phyloP scores from a whole-genome alignment of 1,284 basidiomycete genomes.

The Filobasidium uniguttulatum region DNA sequence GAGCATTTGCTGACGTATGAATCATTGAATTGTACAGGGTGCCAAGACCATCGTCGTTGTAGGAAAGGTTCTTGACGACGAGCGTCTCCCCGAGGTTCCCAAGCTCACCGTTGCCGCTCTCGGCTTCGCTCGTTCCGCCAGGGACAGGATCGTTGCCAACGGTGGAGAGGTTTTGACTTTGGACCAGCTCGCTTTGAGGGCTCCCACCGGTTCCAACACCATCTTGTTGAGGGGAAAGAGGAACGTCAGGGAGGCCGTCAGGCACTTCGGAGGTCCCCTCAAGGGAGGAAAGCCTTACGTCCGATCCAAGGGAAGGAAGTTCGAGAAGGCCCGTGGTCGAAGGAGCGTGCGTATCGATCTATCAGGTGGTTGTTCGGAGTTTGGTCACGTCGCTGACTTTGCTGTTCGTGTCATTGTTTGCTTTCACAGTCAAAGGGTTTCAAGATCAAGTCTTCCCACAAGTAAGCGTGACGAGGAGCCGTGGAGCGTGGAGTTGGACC shows the following conservation, averaged over 20 bases:
- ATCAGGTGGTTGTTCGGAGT: too few relatives aligned
- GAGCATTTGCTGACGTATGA: neutral
- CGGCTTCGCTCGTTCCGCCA: slow-evolving; percentile 83
- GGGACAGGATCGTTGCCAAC: slow-evolving; percentile 86
- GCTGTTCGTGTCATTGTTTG: neutral
- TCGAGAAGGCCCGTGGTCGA: slow-evolving; percentile 65
- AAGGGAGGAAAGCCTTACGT: slow-evolving; percentile 45
- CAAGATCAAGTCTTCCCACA: slow-evolving; percentile 39
- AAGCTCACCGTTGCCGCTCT: slow-evolving; percentile 91
- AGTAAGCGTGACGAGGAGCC: slow-evolving; percentile 22
- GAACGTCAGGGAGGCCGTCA: slow-evolving; percentile 83
- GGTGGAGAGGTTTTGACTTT: slow-evolving; percentile 91
- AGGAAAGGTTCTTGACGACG: slow-evolving; percentile 90
- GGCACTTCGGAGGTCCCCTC: slow-evolving; percentile 67
- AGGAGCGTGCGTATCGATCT: slow-evolving; percentile 45
- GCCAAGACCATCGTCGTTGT: slow-evolving; percentile 77
- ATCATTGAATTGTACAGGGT: slow-evolving; percentile 12
- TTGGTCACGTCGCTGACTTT: too few relatives aligned
- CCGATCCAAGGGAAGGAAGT: slow-evolving; percentile 87
- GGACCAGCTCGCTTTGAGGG: slow-evolving; percentile 87
- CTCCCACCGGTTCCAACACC: slow-evolving; percentile 91
- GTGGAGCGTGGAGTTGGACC: neutral
- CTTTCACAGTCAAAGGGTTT: slow-evolving; percentile 30
- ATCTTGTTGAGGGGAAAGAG: slow-evolving; percentile 82
- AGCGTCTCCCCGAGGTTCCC: slow-evolving; percentile 73